Percentiles rank a stretch among this genome's conserved stretches.
These are phyloP conservation scores for Lachnellula occidentalis DNA, from an alignment of 2,329 filamentous ascomycete genomes.

Conservation along the genomic window DNA sequence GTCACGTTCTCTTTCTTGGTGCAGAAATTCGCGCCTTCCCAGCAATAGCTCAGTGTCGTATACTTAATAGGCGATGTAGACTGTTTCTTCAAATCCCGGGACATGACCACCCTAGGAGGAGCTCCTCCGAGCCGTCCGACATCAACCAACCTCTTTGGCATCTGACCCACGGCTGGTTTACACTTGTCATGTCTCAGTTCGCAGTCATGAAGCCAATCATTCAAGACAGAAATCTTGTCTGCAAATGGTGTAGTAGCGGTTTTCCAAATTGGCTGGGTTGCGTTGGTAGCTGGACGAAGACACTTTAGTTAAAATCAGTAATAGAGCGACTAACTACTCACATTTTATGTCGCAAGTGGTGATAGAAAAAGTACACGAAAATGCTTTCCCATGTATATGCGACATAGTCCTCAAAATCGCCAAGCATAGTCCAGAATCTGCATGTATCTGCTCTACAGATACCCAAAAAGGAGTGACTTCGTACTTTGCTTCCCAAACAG, in stretches of 20 bases:
- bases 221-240: background rate
- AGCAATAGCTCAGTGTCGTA: conserved; percentile 9
- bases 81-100: background rate
- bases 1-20: conserved; percentile 1
- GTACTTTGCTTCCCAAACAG: background rate
- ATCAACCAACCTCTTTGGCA: background rate
- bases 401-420: background rate
- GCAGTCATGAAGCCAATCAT: background rate
- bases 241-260: background rate
- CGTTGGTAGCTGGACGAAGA: background rate
- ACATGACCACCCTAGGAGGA: background rate
- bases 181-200: background rate
- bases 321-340: background rate
- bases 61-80: background rate
- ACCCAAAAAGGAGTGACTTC: background rate
- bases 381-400: too few relatives aligned
- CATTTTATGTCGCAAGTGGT: background rate
- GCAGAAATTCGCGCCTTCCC: conserved; percentile 2
- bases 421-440: background rate
- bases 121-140: background rate
- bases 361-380: background rate
- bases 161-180: background rate
- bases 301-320: background rate
- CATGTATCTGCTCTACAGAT: background rate
- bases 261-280: background rate